Base-by-base conservation (phyloP, 106 monocot genomes). In the Cymbidium sinense region DNA sequence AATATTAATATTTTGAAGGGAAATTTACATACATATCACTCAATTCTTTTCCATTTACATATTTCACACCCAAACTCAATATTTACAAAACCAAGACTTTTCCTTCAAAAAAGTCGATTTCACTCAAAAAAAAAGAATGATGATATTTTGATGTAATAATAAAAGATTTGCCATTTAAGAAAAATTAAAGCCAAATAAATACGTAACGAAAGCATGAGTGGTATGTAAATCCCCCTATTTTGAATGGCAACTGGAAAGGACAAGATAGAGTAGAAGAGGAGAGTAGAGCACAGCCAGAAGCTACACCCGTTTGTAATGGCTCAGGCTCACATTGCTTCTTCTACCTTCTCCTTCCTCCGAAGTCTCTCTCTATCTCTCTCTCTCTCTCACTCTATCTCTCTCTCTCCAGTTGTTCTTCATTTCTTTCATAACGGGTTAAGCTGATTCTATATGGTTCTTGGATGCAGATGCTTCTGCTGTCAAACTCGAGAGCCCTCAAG, bases 311-410 rank as follows among this genome's bases (percentile, higher is more conserved):
- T 65, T 5, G 61, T 18, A 10, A 25, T 35, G 83, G 78, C 83
- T 28, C 83, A 74, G 23, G 44, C 78, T 73, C 78, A 41, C 23
- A 62, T 76, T 51, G 50, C 67, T 36, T 65, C 69, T 12, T 47
- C 78, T 29, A 6, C 39, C 27, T 20, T 19, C 37, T 58, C 47
- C 47, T 47, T 64, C 43, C 51, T 75, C 27, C 30, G 15, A 27
- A 47, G 55, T 76, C 76, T 58, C 55, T 76, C 55, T 76, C 76
- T 55, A 34, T 76, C 76, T 54, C 50, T 31, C 54, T 33, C 54
- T 21, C 17, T 19, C 29, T 34, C 50, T 76, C 47, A 28, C 36
- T 21, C 28, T 75, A 21, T 50, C 12, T 19, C 50, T 55, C 33
- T 55, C 30, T 20, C 4, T 54, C 10, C 28, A 7, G 13, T 71